A percentile compares a stretch with the other conserved stretches of the same genome.
These are phyloP conservation scores for Gymnopus androsaceus DNA, from an alignment of 1,284 basidiomycete genomes.

Conservation along the genomic window DNA sequence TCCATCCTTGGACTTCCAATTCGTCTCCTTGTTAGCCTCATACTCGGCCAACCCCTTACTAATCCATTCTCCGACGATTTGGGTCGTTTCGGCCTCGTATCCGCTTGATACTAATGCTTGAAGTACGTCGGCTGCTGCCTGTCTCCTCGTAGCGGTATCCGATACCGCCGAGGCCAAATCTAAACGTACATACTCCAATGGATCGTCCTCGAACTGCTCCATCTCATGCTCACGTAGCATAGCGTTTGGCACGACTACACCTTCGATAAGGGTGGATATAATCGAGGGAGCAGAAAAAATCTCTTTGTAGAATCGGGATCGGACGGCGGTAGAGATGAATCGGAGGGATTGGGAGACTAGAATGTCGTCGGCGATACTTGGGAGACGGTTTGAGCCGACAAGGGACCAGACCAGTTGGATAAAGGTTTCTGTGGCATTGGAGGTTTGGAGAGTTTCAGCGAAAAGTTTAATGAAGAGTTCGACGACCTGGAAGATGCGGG, in stretches of 20 bases:
- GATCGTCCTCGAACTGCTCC: constrained; percentile 97
- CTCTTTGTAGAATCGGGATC: constrained; percentile 77
- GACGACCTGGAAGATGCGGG: constrained; percentile 88
- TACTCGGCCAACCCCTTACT: constrained; percentile 69
- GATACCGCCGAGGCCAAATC: constrained; percentile 69
- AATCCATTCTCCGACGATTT: constrained; percentile 86
- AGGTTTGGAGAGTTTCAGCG: constrained; percentile 78
- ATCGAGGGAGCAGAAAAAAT: constrained; percentile 77
- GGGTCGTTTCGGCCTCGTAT: constrained; percentile 82
- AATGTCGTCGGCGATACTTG: constrained; percentile 26
- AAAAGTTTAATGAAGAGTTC: constrained; percentile 94
- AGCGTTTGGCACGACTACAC: constrained; percentile 94
- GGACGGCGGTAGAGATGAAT: constrained; percentile 93
- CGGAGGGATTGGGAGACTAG: constrained; percentile 92
- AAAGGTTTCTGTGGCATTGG: constrained; percentile 76
- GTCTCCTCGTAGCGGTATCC: constrained; percentile 77
- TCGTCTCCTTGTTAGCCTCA: constrained; percentile 56
- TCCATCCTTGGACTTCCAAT: constrained; percentile 95
- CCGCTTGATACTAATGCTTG: constrained; percentile 74
- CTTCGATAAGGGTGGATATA: constrained; percentile 82
- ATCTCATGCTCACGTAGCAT: constrained; percentile 86
- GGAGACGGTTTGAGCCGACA: constrained; percentile 45
- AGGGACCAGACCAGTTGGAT: constrained; percentile 93
- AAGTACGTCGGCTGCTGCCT: constrained; percentile 92
- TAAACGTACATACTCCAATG: constrained; percentile 91